Evolutionary conservation across 2,329 filamentous ascomycete genomes (phyloP), one percentile per base, ranked within the genome.

Genomic region (Tolypocladium pustulatum): DNA sequence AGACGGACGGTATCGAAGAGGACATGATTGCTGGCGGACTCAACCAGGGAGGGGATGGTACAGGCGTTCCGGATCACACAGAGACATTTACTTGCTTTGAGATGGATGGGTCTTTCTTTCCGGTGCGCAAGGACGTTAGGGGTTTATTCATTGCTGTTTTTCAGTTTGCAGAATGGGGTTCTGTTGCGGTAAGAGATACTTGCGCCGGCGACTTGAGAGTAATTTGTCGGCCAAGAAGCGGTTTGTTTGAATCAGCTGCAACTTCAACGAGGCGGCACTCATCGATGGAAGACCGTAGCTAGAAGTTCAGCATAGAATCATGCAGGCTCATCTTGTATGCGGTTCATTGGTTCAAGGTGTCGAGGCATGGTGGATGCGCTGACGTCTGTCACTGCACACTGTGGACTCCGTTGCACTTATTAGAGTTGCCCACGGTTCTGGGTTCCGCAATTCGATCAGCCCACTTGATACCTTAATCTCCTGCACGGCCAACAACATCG

Each of bases 51-150:
- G n/a, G 32, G 51, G 38, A 49, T 34, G 53, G 51, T 52, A 43
- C 37, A 49, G 57, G 57, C 57, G 57, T 58, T 58, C 57, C 53
- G 57, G 57, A 55, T 52, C 32, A 36, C 54, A 51, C 53, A 58
- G 20, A 58, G 38, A 37, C 25, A 40, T 58, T 43, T 43, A 55
- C 54, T 55, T 38, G 57, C 41, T 58, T n/a, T 41, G 41, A 55
- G 22, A 55, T 51, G 55, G 49, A 53, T 53, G 20, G 32, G 20
- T 7, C 20, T 20, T 52, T n/a, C 9, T 34, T n/a, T 8, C 49
- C 22, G 30, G 30, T 36, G 20, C 49, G 32, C 49, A 36, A 52
- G 43, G 43, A 52, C n/a, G 43, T 41, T 40, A 27, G 20, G 20
- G 43, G 55, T 20, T 38, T 20, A 13, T 51, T 51, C 15, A 51